A percentile compares a stretch with the other conserved stretches of the same genome.
These are phyloP conservation scores for Pecoramyces ruminantium DNA, from an alignment of 192 early-diverging fungal genomes.

Conservation along the genomic window DNA sequence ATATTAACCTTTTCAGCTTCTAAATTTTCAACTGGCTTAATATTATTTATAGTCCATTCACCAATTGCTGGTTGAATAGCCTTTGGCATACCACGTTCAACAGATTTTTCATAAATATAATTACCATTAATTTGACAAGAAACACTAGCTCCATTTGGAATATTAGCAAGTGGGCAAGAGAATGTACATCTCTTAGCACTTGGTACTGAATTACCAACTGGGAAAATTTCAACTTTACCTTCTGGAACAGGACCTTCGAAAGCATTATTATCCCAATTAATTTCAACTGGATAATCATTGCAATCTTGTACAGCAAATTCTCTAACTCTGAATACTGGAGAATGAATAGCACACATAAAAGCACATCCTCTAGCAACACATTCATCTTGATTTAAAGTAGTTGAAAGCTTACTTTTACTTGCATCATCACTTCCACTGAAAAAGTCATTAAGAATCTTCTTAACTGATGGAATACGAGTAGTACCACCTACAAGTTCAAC, in stretches of 20 bases:
- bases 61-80: constrained; percentile 70
- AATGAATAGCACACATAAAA: constrained; percentile 90
- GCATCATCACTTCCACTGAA: constrained; percentile 49
- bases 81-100: constrained; percentile 42
- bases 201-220: constrained; percentile 67
- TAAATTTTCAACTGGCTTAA: constrained; percentile 23
- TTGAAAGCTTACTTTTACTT: constrained; percentile 43
- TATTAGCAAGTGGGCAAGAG: constrained; percentile 49
- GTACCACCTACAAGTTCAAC: constrained; percentile 88
- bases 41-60: constrained; percentile 68
- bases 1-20: constrained; percentile 42
- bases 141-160: constrained; percentile 8
- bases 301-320: constrained; percentile 87
- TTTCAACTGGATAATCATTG: constrained; percentile 72
- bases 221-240: constrained; percentile 74
- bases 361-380: constrained; percentile 91
- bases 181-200: constrained; percentile 71
- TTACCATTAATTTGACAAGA: constrained; percentile 66
- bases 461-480: constrained; percentile 87
- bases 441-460: constrained; percentile 70
- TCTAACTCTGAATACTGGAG: constrained; percentile 93
- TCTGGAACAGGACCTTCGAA: constrained; percentile 41
- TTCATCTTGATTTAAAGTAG: constrained; percentile 95
- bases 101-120: constrained; percentile 37
- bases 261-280: constrained; percentile 56